phyloP scores from a whole-genome alignment of 495 filamentous ascomycete genomes.

The Hypoxylon fuscum region DNA sequence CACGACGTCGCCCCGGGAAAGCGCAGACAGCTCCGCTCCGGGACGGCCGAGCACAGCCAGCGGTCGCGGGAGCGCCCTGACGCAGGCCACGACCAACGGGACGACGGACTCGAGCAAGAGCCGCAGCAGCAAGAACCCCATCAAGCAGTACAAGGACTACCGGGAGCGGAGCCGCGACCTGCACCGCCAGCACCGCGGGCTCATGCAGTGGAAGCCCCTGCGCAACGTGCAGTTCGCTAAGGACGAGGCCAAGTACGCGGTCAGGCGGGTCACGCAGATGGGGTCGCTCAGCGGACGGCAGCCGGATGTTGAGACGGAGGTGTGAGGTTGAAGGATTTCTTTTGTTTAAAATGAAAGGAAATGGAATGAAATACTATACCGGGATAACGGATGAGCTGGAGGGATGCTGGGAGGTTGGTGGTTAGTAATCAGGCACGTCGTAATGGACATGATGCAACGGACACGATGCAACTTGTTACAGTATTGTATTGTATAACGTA shows the following conservation, averaged over 20 bases:
- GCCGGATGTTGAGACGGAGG: constrained; percentile 77
- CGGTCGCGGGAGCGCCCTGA: constrained; percentile 1
- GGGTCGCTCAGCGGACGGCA: constrained; percentile 66
- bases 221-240: constrained; percentile 75
- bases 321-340: constrained; percentile 24
- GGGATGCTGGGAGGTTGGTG: neutral
- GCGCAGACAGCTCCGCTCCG: constrained; percentile 22
- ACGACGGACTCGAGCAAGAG: constrained; percentile 31
- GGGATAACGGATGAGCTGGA: no score
- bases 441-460: neutral
- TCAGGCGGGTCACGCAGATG: constrained; percentile 65
- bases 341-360: neutral
- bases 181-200: constrained; percentile 72
- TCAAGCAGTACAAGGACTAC: constrained; percentile 62
- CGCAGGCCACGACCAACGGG: constrained; percentile 16
- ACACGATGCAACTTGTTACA: constrained; percentile 3
- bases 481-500: constrained; percentile 23
- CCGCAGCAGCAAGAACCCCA: constrained; percentile 52
- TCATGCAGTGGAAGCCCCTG: constrained; percentile 83
- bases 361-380: neutral
- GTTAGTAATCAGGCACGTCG: no score
- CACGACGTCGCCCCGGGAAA: constrained; percentile 18
- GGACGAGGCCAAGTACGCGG: constrained; percentile 70
- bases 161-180: constrained; percentile 62
- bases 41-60: constrained; percentile 31